These are phyloP conservation scores for Mortierella hygrophila DNA, from an alignment of 192 early-diverging fungal genomes.

Conservation along the genomic window DNA sequence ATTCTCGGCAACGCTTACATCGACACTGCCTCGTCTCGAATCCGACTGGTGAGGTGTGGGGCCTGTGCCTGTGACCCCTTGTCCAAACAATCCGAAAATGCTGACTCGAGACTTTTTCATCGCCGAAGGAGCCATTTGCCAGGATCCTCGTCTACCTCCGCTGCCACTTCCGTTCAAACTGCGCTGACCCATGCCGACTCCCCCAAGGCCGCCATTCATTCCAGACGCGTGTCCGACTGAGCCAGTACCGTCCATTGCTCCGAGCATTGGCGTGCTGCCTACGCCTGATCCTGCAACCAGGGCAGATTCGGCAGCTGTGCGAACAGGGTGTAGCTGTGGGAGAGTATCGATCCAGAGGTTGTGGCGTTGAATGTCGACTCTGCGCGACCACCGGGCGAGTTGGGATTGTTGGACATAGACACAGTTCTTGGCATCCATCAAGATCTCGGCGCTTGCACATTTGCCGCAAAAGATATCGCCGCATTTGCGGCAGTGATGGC, in stretches of 20 bases:
- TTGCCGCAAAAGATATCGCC: constrained; percentile 52
- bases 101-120: constrained; percentile 44
- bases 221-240: constrained; percentile 28
- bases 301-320: constrained; percentile 40
- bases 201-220: constrained; percentile 1
- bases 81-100: constrained; percentile 42
- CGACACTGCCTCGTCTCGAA: constrained; percentile 43
- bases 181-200: constrained; percentile 27
- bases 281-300: constrained; percentile 22
- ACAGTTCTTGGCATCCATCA: constrained; percentile 57
- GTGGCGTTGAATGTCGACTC: constrained; percentile 53
- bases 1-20: constrained; percentile 18
- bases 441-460: constrained; percentile 51
- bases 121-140: constrained; percentile 31
- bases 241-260: constrained; percentile 8
- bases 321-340: constrained; percentile 48
- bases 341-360: constrained; percentile 52
- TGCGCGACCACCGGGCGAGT: constrained; percentile 42
- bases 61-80: neutral
- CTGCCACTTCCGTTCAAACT: constrained; percentile 21
- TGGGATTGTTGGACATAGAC: constrained; percentile 55
- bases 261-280: neutral
- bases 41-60: constrained; percentile 18
- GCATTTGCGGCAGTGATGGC: constrained; percentile 52
- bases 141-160: constrained; percentile 40